phyloP scores from a whole-genome alignment of 805 yeast species.

The Teunomyces cretensis region DNA sequence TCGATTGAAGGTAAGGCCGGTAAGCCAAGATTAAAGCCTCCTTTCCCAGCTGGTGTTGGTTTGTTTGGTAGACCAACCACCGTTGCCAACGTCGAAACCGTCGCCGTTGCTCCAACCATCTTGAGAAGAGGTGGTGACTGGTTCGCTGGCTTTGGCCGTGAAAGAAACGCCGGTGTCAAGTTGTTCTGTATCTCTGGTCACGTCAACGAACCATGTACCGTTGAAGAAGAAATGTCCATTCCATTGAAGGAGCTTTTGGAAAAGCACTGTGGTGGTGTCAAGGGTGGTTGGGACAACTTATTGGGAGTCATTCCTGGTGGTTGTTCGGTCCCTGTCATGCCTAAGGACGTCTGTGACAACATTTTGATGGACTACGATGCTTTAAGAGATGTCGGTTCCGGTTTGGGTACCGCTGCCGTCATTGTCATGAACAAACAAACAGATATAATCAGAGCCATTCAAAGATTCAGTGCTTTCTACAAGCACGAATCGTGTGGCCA shows the following conservation, averaged over 20 bases:
- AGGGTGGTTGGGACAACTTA: constrained; percentile 91
- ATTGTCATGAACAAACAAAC: constrained; percentile 88
- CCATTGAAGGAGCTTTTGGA: constrained; percentile 80
- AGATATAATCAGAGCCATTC: constrained; percentile 82
- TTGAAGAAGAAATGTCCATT: constrained; percentile 92
- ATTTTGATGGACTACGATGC: constrained; percentile 89
- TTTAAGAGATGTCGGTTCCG: constrained; percentile 79
- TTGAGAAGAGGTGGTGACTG: constrained; percentile 86
- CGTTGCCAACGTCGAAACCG: constrained; percentile 89
- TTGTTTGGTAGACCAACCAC: constrained; percentile 89
- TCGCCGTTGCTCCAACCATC: constrained; percentile 86
- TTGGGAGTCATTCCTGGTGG: constrained; percentile 91
- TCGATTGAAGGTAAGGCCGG: constrained; percentile 91
- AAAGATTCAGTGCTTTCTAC: constrained; percentile 79
- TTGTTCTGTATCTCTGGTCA: constrained; percentile 86
- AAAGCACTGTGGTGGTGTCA: constrained; percentile 87
- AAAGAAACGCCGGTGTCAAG: constrained; percentile 81
- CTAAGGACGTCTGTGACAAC: constrained; percentile 62
- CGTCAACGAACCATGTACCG: constrained; percentile 89
- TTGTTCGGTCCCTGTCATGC: constrained; percentile 80
- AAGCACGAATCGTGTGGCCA: constrained; percentile 94
- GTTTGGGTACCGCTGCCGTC: constrained; percentile 91
- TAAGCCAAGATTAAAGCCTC: constrained; percentile 90
- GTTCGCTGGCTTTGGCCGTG: constrained; percentile 83
- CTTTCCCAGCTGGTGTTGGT: constrained; percentile 94